Evolutionary conservation across 2,329 filamentous ascomycete genomes (phyloP), one percentile per base, ranked within the genome.

Genomic region (Pseudogymnoascus sp.): DNA sequence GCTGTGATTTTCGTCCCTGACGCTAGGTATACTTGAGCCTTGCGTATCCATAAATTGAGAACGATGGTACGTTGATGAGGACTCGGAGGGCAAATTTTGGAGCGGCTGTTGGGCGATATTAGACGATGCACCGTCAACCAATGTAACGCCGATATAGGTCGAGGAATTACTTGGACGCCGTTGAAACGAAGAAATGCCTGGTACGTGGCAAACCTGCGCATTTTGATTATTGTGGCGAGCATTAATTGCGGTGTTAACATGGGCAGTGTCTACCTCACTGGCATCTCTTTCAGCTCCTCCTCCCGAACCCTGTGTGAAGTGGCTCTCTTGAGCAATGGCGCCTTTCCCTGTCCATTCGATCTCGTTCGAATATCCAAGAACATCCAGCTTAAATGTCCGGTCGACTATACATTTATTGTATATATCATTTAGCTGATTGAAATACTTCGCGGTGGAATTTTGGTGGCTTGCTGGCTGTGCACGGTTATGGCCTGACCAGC

Each of bases 391-490:
- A 29, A 63, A 62, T 3, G 37, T 24, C 13, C 33, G 26, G 21
- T 66, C 61, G 47, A 58, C 50, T 8, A 47, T 24, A 31, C 64
- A 66, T 21, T 41, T 60, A 10, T 50, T 36, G 31, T 66, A 44
- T 36, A 66, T 29, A 17, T 35, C 61, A 11, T 62, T 57, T 10
- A 68, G 60, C 36, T 63, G 64, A 9, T 58, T 57, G 33, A 61
- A 63, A 41, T 68, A 68, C 62, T 64, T 64, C 7, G 60, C 59
- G 6, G 67, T 62, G 15, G 64, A 62, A 59, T 64, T 60, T 62
- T 33, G 60, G 35, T 60, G 58, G 29, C 9, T 61, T 59, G 24
- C 60, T 59, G 24, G 50, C 24, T 36, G 61, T 59, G 40, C 35
- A 13, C 39, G 54, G 40, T 40, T 47, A 17, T 31, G 17, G 31